Base-by-base conservation (phyloP, 306 rosid species). In the Sesbania bispinosa region DNA sequence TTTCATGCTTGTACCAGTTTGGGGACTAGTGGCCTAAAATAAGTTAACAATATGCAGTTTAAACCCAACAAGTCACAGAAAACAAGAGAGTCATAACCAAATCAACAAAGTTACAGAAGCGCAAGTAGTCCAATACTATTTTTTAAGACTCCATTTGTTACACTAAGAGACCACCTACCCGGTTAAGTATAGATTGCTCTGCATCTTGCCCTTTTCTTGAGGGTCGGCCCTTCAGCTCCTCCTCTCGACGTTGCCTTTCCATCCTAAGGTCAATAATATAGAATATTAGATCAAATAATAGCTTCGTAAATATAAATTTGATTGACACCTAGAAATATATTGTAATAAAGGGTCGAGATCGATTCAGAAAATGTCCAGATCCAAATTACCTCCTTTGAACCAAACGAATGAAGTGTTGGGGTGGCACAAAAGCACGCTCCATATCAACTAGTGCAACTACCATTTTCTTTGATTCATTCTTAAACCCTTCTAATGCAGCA, bases 361-460 rank as follows among this genome's bases (percentile, higher is more conserved):
- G 14, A 8, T n/a, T 52, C 33, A 41, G 53, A 75, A 10, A 51
- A n/a, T 9, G 13, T 24, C 21, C 29, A 29, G 1, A 11, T 45
- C 5, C 4, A 42, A 38, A 65, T 52, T 87, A 94, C 99, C 99
- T 94, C 74, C 97, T 86, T 59, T 94, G 97, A 68, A 94, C 95
- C 80, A 94, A 82, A 42, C 99, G 96, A 80, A 94, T 94, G 78
- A 94, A 94, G 67, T 94, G 99, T 48, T 94, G 97, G 1, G 99
- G 99, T 46, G 97, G 97, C 77, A 94, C 99, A 89, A 94, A 94
- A 80, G 97, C 95, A 67, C 99, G 92, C 80, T 94, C 99, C 99
- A 94, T 94, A 79, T 94, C 99, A 75, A 94, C 99, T 38, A 94
- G 82, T 15, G 97, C 97, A 76, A 94, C 89, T 79, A 94, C 97